Percentiles rank a stretch among this genome's conserved stretches.
Evolutionary conservation across 352 stramenopile species (phyloP).

Genomic region (Globisporangium nagaii): DNA sequence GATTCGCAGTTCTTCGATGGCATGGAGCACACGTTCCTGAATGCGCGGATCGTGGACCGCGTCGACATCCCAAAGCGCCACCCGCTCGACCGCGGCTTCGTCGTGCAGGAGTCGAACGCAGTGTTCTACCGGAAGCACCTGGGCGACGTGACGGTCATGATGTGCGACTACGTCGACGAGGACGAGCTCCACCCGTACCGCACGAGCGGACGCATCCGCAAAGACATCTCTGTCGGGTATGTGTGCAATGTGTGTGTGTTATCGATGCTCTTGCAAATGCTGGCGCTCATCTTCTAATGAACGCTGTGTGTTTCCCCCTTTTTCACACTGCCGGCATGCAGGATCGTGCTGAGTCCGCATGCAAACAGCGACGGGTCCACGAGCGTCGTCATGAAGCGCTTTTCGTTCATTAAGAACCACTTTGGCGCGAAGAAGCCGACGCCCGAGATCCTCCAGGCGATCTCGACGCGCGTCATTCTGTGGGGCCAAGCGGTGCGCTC

Average conservation of each 20-base stretch:
- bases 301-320: too few relatives aligned
- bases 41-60: constrained; percentile 55
- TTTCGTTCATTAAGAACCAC: constrained; percentile 65
- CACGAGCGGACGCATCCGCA: constrained; percentile 32
- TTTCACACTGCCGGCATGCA: too few relatives aligned
- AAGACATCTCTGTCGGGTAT: constrained; percentile 52
- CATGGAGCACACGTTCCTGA: constrained; percentile 43
- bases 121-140: constrained; percentile 52
- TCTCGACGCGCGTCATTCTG: constrained; percentile 60
- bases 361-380: constrained; percentile 26
- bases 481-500: constrained; percentile 57
- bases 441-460: constrained; percentile 48
- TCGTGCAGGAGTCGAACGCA: constrained; percentile 61
- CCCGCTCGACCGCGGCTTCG: constrained; percentile 27
- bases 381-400: constrained; percentile 56
- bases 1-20: constrained; percentile 46
- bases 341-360: constrained; percentile 36
- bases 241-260: not conserved
- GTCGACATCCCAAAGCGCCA: constrained; percentile 40
- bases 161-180: constrained; percentile 53
- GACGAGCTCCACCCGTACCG: constrained; percentile 59
- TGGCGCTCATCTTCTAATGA: not conserved
- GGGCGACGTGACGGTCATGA: constrained; percentile 32
- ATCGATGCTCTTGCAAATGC: not conserved
- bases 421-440: constrained; percentile 33